Evolutionary conservation across 148 eudicot genomes (phyloP), one percentile per base, ranked within the genome.

Genomic region (Camellia japonica): DNA sequence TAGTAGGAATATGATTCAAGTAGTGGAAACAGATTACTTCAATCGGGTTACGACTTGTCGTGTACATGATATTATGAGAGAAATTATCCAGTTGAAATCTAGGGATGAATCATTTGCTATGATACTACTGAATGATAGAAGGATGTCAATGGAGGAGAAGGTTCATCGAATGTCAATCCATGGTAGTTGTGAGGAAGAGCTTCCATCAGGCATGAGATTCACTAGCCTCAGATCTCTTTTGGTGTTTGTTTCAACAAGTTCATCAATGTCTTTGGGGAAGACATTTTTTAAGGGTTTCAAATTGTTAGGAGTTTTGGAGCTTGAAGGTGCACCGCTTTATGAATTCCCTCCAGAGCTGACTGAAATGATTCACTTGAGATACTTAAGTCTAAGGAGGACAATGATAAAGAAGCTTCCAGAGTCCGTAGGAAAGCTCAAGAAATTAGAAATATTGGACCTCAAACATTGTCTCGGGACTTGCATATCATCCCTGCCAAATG

Each of bases 401-500:
- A 6, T 1, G 12, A 10, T 77, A 23, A 65, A 14, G 4, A 49
- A 30, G 61, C 68, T 77, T 20, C 71, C 79, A 2, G 55, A 77
- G 79, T 51, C 79, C 60, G 65, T 77, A 6, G 79, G 71, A 20
- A 49, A 77, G 12, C 79, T 77, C 61, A 30, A 51, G 43, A 64
- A 63, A 60, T 77, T 77, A 51, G 79, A 77, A 67, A 78, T 69
- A 78, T 61, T 78, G 42, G 80, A 78, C 23, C 80, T 78, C 62
- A 78, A 78, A 55, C 1, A 8, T 30, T 23, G 71, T 47, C 4
- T 30, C 38, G 0, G 1, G 38, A 30, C 38, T 30, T 30, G 3
- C 23, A 58, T 78, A 68, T 66, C 65, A 51, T 42, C 20, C 41
- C 4, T 78, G 73, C 80, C 80, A 15, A 23, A 13, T 38, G 73